These are phyloP conservation scores for Sporothrix euskadiensis DNA, from an alignment of 2,329 filamentous ascomycete species.

Conservation along the genomic window DNA sequence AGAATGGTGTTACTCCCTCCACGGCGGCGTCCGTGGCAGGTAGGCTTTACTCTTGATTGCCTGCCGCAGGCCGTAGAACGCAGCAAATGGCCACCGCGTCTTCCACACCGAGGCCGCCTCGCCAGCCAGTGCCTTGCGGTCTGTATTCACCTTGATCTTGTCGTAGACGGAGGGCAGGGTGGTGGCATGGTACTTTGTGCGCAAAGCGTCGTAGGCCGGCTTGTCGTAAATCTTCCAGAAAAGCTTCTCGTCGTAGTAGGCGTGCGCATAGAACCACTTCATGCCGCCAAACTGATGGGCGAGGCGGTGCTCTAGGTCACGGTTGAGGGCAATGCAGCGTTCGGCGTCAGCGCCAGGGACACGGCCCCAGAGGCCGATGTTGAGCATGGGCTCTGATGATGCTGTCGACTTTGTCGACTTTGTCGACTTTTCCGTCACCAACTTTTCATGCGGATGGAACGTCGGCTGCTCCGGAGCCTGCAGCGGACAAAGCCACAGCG, in stretches of 20 bases:
- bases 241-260: constrained; percentile 73
- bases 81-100: constrained; percentile 56
- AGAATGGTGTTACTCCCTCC: constrained; percentile 22
- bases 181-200: constrained; percentile 62
- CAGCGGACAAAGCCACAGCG: constrained; percentile 61
- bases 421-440: not conserved
- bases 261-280: constrained; percentile 87
- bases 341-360: constrained; percentile 48
- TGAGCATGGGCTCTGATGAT: constrained; percentile 48
- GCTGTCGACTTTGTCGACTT: not conserved
- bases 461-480: constrained; percentile 51
- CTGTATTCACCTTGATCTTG: constrained; percentile 55
- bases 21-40: constrained; percentile 43
- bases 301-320: constrained; percentile 69
- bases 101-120: constrained; percentile 35
- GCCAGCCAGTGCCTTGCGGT: not conserved
- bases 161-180: constrained; percentile 68
- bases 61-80: constrained; percentile 60
- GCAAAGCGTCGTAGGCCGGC: constrained; percentile 57
- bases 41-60: constrained; percentile 60
- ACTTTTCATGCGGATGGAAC: constrained; percentile 55
- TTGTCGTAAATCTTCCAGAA: constrained; percentile 68
- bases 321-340: constrained; percentile 69
- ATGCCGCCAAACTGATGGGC: constrained; percentile 65
- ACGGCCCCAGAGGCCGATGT: constrained; percentile 77